Conservation (phyloP, 2,329 filamentous ascomycete genomes). For the Talaromyces rugulosus region DNA sequence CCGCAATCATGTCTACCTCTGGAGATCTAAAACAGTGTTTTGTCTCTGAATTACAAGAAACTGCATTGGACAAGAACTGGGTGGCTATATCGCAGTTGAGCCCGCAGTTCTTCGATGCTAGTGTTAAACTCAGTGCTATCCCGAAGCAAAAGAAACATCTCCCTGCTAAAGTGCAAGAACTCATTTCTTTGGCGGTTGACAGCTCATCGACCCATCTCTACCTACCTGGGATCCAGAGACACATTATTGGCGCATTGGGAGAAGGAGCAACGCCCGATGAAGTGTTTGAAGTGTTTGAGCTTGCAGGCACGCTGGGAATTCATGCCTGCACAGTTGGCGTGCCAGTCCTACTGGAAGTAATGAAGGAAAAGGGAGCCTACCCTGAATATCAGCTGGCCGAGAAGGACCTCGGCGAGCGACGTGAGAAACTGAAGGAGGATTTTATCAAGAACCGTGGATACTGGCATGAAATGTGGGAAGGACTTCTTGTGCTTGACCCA, state of each 20-base stretch:
- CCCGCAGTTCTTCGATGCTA: too few species aligned
- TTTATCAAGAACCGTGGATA: slow-evolving; percentile 45
- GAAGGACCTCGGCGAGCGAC: slow-evolving; percentile 33
- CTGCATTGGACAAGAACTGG: too few species aligned
- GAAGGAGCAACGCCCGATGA: slow-evolving; percentile 40
- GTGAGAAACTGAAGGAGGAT: slow-evolving; percentile 36
- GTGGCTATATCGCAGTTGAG: too few species aligned
- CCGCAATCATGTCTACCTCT: too few species aligned
- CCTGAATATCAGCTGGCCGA: slow-evolving; percentile 17
- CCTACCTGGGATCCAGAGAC: slow-evolving; percentile 37
- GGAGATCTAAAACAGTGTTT: too few species aligned
- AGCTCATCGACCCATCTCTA: slow-evolving; percentile 44
- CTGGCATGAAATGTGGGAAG: slow-evolving; percentile 36
- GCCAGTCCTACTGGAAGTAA: slow-evolving; percentile 43
- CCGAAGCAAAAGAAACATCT: too few species aligned
- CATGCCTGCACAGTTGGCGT: slow-evolving; percentile 48
- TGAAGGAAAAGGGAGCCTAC: slow-evolving; percentile 30
- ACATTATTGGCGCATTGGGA: slow-evolving; percentile 36
- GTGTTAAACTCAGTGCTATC: too few species aligned
- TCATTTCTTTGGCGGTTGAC: slow-evolving; percentile 30
- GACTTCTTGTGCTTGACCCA: slow-evolving; percentile 31
- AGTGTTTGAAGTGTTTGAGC: slow-evolving; percentile 43
- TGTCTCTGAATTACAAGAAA: too few species aligned
- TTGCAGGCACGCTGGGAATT: slow-evolving; percentile 44
- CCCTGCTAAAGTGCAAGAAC: neutral